Evolutionary conservation across 495 filamentous ascomycete species (phyloP).

Genomic region (Tetracladium setigerum): DNA sequence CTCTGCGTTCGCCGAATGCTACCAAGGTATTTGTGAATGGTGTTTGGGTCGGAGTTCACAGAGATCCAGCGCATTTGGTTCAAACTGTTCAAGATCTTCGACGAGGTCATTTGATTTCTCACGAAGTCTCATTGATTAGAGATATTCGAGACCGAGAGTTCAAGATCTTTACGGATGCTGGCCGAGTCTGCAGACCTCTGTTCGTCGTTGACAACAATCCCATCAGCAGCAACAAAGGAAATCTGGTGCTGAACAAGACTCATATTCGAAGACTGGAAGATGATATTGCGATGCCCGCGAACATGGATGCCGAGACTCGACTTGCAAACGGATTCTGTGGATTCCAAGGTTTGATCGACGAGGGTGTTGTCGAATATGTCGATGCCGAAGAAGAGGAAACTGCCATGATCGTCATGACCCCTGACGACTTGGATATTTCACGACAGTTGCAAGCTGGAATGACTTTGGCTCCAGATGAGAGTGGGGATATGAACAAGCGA

Average conservation of each 20-base stretch:
- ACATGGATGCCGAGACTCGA: constrained; percentile 46
- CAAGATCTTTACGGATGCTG: constrained; percentile 97
- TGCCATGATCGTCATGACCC: constrained; percentile 98
- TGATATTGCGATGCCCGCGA: constrained; percentile 46
- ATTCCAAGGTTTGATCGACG: constrained; percentile 75
- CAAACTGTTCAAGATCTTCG: constrained; percentile 69
- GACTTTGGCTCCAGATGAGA: constrained; percentile 43
- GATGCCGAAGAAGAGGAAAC: constrained; percentile 98
- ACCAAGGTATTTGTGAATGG: constrained; percentile 98
- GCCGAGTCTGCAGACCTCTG: constrained; percentile 84
- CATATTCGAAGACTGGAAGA: constrained; percentile 64
- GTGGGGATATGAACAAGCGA: constrained; percentile 53
- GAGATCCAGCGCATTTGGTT: constrained; percentile 74
- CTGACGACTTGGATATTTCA: constrained; percentile 78
- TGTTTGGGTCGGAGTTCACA: constrained; percentile 90
- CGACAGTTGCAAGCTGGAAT: constrained; percentile 61
- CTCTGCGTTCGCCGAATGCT: constrained; percentile 75
- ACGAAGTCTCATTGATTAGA: constrained; percentile 86
- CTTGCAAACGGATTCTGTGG: constrained; percentile 60
- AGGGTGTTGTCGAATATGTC: constrained; percentile 85
- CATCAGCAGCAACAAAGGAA: constrained; percentile 60
- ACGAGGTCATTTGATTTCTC: constrained; percentile 62
- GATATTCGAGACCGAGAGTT: constrained; percentile 97
- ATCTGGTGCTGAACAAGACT: constrained; percentile 74
- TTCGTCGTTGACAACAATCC: constrained; percentile 81